Base-by-base conservation (phyloP, 1,139 yeast genomes). In the Yamadazyma diospyri region DNA sequence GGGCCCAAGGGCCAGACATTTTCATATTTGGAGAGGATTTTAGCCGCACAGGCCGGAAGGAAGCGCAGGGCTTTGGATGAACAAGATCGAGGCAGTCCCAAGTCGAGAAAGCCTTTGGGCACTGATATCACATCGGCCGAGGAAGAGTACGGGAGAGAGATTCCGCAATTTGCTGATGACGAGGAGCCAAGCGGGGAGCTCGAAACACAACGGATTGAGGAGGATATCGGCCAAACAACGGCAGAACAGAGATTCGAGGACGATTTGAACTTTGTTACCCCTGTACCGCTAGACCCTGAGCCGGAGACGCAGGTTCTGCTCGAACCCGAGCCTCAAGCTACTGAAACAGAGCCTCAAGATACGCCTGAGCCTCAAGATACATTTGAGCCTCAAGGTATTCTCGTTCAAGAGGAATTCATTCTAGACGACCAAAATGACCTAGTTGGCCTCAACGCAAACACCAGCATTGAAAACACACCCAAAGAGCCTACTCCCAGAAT, bases 21-120 rank as follows among this genome's bases (percentile, higher is more conserved):
- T 13, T 45, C 70, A 0, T 64, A 63, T 36, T 47, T 64, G 23
- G 69, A 64, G 29, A 43, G 55, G 31, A 60, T 60, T 22, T 40
- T 60, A 8, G 51, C 49, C 1, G 45, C 52, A 3, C 55, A 50
- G 23, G 47, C 47, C 4, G 22, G 14, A 13, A 23, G 19, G 20
- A 26, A 18, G 10, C 25, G 25, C 16, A 30, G 28, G 9, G 9
- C 28, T 5, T 5, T 12, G 6, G 32, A 29, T 23, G 10, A 4
- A 5, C 4, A 13, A 15, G 34, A 27, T 26, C 13, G 32, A 13
- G 35, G 32, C n/a, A 28, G 35, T 14, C 33, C 33, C 4, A 30
- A 25, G 16, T 9, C 18, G 9, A 9, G 27, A 13, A 25, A 24
- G 16, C 5, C 24, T 9, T 4, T 7, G 5, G 30, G 18, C 7